These are phyloP conservation scores for Colletotrichum liriopes DNA, from an alignment of 2,329 filamentous ascomycete genomes.

Conservation along the genomic window DNA sequence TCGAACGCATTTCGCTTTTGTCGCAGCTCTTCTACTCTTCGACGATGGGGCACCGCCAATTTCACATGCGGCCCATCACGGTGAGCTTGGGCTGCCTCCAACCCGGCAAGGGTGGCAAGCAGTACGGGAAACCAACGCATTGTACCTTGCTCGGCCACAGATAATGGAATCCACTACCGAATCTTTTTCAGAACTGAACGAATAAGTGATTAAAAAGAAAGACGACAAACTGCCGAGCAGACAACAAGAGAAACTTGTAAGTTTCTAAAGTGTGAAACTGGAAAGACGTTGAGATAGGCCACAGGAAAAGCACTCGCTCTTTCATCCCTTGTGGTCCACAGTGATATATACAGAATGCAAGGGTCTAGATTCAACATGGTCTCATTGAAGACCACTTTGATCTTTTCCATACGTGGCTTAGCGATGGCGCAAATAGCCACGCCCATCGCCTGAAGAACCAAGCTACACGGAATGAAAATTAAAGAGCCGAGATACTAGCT, in stretches of 20 bases:
- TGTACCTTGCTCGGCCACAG: background rate
- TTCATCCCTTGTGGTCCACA: background rate
- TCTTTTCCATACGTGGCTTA: constrained; percentile 4
- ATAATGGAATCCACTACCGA: too few relatives aligned
- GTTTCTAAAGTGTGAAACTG: background rate
- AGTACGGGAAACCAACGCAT: constrained; percentile 49
- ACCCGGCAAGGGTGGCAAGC: constrained; percentile 46
- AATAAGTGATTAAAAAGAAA: background rate
- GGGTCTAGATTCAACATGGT: background rate
- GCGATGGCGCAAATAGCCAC: constrained; percentile 24
- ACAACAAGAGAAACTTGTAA: background rate
- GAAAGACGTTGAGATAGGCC: constrained; percentile 3
- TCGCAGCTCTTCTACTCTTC: constrained; percentile 13
- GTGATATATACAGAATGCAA: constrained; percentile 6
- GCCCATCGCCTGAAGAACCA: background rate
- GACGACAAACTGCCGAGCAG: background rate
- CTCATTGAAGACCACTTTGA: background rate
- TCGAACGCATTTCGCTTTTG: constrained; percentile 42
- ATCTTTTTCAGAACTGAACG: background rate
- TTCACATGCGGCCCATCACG: constrained; percentile 42
- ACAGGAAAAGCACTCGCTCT: background rate
- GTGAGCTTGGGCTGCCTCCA: constrained; percentile 47
- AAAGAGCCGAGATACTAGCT: background rate
- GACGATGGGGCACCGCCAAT: constrained; percentile 12
- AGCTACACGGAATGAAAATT: constrained; percentile 21